phyloP scores from a whole-genome alignment of 768 basidiomycete genomes.

The Postia placenta region DNA sequence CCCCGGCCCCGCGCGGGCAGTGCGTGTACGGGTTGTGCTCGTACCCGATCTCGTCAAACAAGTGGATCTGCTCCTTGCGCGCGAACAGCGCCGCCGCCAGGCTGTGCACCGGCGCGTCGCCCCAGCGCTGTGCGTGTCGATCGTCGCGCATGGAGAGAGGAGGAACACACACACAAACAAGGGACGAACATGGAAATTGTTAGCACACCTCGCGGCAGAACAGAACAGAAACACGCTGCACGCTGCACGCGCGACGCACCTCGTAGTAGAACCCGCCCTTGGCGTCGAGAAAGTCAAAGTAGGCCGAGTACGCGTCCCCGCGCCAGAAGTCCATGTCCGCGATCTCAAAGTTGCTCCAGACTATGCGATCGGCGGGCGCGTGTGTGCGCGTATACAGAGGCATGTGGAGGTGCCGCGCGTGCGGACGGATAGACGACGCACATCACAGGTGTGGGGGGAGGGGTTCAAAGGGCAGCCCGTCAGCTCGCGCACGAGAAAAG shows the following conservation, averaged over 20 bases:
- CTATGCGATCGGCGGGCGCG: conserved; percentile 19
- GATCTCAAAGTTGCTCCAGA: conserved; percentile 75
- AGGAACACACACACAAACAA: not conserved
- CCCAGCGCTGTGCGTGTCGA: conserved; percentile 27
- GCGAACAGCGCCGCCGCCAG: conserved; percentile 45
- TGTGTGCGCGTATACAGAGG: too few species aligned
- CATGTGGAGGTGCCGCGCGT: too few species aligned
- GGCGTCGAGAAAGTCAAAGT: conserved; percentile 76
- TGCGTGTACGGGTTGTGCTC: conserved; percentile 51
- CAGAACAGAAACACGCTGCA: too few species aligned
- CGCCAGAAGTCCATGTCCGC: conserved; percentile 88
- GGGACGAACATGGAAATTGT: not conserved
- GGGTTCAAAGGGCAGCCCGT: too few species aligned
- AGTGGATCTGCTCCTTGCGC: conserved; percentile 57
- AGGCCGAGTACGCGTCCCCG: conserved; percentile 73
- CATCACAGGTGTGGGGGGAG: not conserved
- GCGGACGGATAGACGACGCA: too few species aligned
- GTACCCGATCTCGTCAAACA: conserved; percentile 69
- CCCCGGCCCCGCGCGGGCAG: conserved; percentile 32
- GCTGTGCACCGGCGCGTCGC: conserved; percentile 44
- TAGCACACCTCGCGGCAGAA: too few species aligned
- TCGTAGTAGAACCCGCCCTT: conserved; percentile 92
- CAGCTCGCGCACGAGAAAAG: not conserved
- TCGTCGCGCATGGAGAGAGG: conserved; percentile 13
- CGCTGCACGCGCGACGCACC: conserved; percentile 30